A percentile compares a stretch with the other conserved stretches of the same genome.
These are phyloP conservation scores for Chlamydomonas asymmetrica DNA, from an alignment of 139 green algal species.

Conservation along the genomic window DNA sequence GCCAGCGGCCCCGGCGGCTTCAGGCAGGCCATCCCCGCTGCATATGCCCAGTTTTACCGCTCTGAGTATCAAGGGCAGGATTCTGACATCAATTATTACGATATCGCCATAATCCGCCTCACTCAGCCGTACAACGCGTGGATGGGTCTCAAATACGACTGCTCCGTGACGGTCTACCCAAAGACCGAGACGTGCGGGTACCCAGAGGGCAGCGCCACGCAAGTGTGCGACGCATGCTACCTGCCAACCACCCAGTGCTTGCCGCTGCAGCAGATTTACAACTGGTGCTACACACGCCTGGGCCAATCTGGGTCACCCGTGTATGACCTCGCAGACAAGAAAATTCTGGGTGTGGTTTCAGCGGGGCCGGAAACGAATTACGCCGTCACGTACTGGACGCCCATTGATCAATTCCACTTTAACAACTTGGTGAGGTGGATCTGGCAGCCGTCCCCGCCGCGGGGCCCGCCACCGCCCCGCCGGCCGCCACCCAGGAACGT, in stretches of 20 bases:
- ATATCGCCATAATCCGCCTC: slow-evolving; percentile 39
- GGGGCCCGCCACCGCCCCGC: not conserved
- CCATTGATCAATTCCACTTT: slow-evolving; percentile 31
- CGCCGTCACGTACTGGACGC: slow-evolving; percentile 31
- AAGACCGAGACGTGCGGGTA: slow-evolving; percentile 17
- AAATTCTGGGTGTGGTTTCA: slow-evolving; percentile 43
- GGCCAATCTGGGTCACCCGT: slow-evolving; percentile 40
- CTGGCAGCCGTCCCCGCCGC: not conserved
- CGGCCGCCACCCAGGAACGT: too few species aligned
- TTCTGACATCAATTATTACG: slow-evolving; percentile 28
- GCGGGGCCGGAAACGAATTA: slow-evolving; percentile 10
- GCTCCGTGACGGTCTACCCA: slow-evolving; percentile 14
- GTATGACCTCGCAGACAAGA: slow-evolving; percentile 23
- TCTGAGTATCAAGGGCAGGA: slow-evolving; percentile 31
- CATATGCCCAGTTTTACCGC: slow-evolving; percentile 11
- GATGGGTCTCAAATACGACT: slow-evolving; percentile 37
- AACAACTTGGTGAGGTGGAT: slow-evolving; percentile 14
- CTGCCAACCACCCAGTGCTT: slow-evolving; percentile 8
- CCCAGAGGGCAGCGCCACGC: not conserved
- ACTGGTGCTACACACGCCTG: slow-evolving; percentile 39
- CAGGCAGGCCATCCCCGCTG: not conserved
- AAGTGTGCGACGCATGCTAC: slow-evolving; percentile 28
- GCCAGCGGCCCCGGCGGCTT: not conserved
- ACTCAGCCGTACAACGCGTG: slow-evolving; percentile 2
- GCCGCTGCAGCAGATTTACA: slow-evolving; percentile 33